phyloP scores from a whole-genome alignment of 73 alveolate species.

The Tetrahymena thermophila region DNA sequence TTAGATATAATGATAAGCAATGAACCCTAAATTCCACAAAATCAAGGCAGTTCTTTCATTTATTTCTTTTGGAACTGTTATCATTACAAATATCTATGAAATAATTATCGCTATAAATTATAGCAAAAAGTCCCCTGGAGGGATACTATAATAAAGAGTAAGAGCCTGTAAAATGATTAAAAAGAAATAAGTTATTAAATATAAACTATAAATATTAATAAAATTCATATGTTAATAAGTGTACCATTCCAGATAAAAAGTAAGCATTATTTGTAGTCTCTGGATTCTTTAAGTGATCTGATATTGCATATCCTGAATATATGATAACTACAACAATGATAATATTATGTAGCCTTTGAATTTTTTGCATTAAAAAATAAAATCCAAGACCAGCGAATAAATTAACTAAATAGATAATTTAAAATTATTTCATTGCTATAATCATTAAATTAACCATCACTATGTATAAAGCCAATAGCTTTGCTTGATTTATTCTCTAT shows the following conservation, averaged over 20 bases:
- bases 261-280: neutral
- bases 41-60: neutral
- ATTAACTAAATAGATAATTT: neutral
- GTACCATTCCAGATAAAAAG: neutral
- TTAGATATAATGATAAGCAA: neutral
- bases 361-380: neutral
- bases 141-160: neutral
- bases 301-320: neutral
- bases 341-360: neutral
- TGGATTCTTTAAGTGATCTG: neutral
- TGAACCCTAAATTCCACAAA: neutral
- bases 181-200: neutral
- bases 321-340: neutral
- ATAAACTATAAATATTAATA: neutral
- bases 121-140: neutral
- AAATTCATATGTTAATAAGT: neutral
- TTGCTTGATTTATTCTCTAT: neutral
- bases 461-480: neutral
- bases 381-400: neutral
- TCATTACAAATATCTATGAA: neutral
- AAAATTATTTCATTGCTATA: neutral
- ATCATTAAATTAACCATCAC: neutral
- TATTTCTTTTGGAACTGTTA: neutral
- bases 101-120: neutral
- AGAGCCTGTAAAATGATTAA: neutral